Conservation (phyloP, 2,329 filamentous ascomycete species). For the Endothia cerciana region DNA sequence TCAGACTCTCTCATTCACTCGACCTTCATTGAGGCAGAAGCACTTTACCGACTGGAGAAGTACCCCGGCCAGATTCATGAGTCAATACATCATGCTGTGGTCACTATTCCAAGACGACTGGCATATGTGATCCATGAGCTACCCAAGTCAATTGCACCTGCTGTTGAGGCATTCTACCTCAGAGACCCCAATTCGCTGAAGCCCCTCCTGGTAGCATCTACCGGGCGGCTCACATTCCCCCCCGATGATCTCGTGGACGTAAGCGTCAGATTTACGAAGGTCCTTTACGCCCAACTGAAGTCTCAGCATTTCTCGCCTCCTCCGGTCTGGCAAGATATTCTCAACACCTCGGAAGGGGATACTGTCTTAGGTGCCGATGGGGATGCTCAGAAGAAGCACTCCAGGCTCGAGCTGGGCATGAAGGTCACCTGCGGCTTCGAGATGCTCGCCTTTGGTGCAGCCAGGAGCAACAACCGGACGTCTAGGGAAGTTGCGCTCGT, state of each 20-base stretch:
- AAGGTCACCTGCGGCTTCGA: conserved; percentile 91
- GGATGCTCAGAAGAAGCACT: conserved; percentile 37
- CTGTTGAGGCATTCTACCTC: conserved; percentile 89
- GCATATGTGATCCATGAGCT: conserved; percentile 77
- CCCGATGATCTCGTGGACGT: conserved; percentile 79
- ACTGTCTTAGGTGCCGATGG: conserved; percentile 20
- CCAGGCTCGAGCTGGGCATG: conserved; percentile 74
- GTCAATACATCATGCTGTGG: conserved; percentile 74
- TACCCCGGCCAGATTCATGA: conserved; percentile 77
- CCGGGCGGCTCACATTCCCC: conserved; percentile 61
- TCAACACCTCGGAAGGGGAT: conserved; percentile 34
- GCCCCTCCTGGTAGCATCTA: conserved; percentile 61
- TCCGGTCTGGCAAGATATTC: conserved; percentile 50
- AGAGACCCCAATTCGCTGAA: conserved; percentile 79
- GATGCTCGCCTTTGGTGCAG: conserved; percentile 73
- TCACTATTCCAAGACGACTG: conserved; percentile 79
- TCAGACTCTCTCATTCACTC: conserved; percentile 69
- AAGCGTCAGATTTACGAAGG: conserved; percentile 82
- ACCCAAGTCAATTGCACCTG: conserved; percentile 78
- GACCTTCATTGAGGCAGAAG: conserved; percentile 78
- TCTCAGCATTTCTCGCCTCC: conserved; percentile 80
- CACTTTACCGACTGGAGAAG: conserved; percentile 84
- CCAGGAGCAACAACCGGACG: conserved; percentile 68
- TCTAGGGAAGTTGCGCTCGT: conserved; percentile 78
- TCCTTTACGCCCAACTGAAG: conserved; percentile 87